A percentile compares a stretch with the other conserved stretches of the same genome.
Conservation (phyloP, 2,329 filamentous ascomycete genomes). For the Neurospora crassa region DNA sequence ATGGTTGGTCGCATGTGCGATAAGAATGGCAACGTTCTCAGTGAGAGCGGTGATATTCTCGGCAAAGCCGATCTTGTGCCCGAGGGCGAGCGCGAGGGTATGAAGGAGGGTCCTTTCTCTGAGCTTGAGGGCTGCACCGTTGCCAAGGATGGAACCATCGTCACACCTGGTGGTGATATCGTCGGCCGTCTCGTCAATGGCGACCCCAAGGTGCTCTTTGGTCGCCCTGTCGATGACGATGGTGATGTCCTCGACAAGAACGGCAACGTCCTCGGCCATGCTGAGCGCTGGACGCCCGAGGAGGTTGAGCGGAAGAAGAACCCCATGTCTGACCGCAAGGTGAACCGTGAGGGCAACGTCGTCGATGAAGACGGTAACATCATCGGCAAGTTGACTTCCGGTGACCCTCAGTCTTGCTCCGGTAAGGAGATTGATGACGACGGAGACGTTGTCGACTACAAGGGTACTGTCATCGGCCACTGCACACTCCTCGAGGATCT, state of each 20-base stretch:
- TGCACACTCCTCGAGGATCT: slow-evolving; percentile 56
- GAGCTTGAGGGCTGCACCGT: slow-evolving; percentile 57
- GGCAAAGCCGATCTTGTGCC: slow-evolving; percentile 59
- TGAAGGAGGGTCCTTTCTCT: slow-evolving; percentile 59
- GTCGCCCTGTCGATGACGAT: slow-evolving; percentile 69
- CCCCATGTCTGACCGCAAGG: slow-evolving; percentile 42
- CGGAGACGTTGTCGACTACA: slow-evolving; percentile 61
- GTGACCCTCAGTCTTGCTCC: slow-evolving; percentile 52
- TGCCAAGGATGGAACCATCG: slow-evolving; percentile 58
- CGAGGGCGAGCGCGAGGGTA: slow-evolving; percentile 52
- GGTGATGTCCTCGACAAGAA: slow-evolving; percentile 76
- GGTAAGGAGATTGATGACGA: slow-evolving; percentile 64
- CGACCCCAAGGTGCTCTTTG: slow-evolving; percentile 61
- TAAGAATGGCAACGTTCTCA: slow-evolving; percentile 61
- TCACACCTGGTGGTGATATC: slow-evolving; percentile 56
- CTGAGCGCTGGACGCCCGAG: slow-evolving; percentile 48
- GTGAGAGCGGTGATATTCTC: slow-evolving; percentile 62
- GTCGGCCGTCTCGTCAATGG: slow-evolving; percentile 65
- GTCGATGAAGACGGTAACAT: slow-evolving; percentile 49
- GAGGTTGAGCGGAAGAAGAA: slow-evolving; percentile 42
- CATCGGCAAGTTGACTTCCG: slow-evolving; percentile 58
- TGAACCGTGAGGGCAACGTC: slow-evolving; percentile 51
- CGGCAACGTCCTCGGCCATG: slow-evolving; percentile 47
- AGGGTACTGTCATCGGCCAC: slow-evolving; percentile 58
- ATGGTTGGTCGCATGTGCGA: slow-evolving; percentile 62